Conservation (phyloP, 2,329 filamentous ascomycete genomes). For the Penicillium sp. region DNA sequence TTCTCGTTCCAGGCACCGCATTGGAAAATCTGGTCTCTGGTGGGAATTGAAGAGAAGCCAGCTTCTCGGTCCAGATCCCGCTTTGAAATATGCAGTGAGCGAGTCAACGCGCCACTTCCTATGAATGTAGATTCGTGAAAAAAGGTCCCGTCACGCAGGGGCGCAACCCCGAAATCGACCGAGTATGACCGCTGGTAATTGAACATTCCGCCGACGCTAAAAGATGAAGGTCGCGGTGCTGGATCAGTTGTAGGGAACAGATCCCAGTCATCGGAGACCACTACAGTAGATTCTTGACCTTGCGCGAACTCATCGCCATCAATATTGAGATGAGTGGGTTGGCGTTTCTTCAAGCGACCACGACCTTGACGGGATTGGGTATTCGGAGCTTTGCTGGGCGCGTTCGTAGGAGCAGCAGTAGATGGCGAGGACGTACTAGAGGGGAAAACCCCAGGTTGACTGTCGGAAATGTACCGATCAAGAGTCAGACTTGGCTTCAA, state of each 20-base stretch:
- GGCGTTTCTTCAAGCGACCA: conserved; percentile 34
- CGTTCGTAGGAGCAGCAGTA: background rate
- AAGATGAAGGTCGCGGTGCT: conserved; percentile 18
- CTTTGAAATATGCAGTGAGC: conserved; percentile 38
- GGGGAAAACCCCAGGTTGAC: background rate
- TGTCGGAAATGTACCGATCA: conserved; percentile 34
- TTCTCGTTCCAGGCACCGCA: conserved; percentile 56
- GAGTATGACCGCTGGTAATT: conserved; percentile 49
- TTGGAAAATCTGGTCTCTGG: conserved; percentile 32
- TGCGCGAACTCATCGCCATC: conserved; percentile 35
- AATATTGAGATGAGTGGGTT: conserved; percentile 45
- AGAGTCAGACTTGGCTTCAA: conserved; percentile 28
- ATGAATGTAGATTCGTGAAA: conserved; percentile 55
- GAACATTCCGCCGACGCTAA: conserved; percentile 40
- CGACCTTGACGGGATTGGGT: conserved; percentile 10
- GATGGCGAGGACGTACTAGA: background rate
- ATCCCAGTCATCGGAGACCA: conserved; percentile 20
- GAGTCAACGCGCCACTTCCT: conserved; percentile 52
- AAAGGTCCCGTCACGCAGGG: conserved; percentile 49
- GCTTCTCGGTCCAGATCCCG: conserved; percentile 43
- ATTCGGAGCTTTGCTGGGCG: background rate
- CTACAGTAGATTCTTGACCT: conserved; percentile 41
- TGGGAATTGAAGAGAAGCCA: conserved; percentile 37
- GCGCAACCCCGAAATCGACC: conserved; percentile 49
- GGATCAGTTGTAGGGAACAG: background rate